Evolutionary conservation across 805 yeast species (phyloP), one percentile per base, ranked within the genome.

Genomic region (Nakazawaea wickerhamii): DNA sequence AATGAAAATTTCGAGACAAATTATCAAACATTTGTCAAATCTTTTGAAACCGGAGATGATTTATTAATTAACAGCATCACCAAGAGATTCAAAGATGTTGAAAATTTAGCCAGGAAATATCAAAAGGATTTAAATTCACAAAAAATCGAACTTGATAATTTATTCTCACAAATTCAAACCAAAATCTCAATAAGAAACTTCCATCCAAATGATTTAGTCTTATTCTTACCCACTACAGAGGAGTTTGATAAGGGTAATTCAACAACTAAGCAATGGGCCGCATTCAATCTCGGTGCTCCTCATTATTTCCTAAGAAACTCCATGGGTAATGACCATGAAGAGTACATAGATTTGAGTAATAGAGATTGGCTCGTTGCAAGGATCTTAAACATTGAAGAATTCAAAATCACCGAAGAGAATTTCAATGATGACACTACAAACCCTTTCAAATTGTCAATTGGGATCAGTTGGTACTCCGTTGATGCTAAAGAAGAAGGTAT

Each of bases 281-380:
- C 95, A 1, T 91, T 91, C 65, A 90, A 93, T 50, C 72, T 85
- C 43, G 95, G 91, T 1, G 82, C 87, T 1, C 93, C 95, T 0
- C 89, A 90, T 57, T 89, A 79, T 58, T 82, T 89, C 54, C 64
- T 91, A 49, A 75, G 77, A 40, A 66, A 68, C 36, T 10, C 35
- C 40, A 7, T 15, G n/a, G 14, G 27, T 20, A 20, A 18, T 36
- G 36, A 22, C 26, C 17, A 28, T 5, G 28, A 26, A 8, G 45
- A 43, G 8, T 48, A 49, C 34, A 51, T 51, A 10, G 55, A 54
- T 30, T 45, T 63, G 17, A 59, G 59, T 9, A 68, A 63, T 25
- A 75, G 81, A 41, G 96, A 90, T 50, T 91, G 96, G 91, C 70
- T 90, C 54, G 81, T 91, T 26, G 95, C 85, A 0, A 66, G 83